phyloP scores from a whole-genome alignment of 441 rosid genomes.

The Manihot esculenta region DNA sequence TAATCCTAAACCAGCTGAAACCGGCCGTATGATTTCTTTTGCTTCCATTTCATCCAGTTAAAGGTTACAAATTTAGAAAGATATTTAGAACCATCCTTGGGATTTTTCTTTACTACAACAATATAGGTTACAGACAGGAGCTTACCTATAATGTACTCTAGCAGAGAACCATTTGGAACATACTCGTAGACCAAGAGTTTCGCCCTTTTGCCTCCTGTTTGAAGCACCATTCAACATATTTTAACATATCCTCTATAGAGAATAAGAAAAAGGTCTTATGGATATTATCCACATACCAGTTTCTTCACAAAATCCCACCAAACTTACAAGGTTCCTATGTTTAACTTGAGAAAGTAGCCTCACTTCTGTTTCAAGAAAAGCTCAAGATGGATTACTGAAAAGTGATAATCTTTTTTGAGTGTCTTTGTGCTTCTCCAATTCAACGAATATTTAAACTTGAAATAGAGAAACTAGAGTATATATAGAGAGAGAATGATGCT shows the following conservation, averaged over 20 bases:
- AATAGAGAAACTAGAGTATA: background rate
- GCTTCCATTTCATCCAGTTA: too few species aligned
- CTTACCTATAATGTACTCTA: conserved; percentile 55
- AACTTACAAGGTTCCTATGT: conserved; percentile 52
- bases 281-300: conserved; percentile 29
- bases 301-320: conserved; percentile 69
- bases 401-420: background rate
- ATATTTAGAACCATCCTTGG: too few species aligned
- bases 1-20: too few species aligned
- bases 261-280: background rate
- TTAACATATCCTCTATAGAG: conserved; percentile 3
- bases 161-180: conserved; percentile 57
- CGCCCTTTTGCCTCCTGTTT: conserved; percentile 43
- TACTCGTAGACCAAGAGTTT: conserved; percentile 54
- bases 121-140: background rate
- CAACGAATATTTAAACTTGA: too few species aligned
- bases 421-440: too few species aligned
- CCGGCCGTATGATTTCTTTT: too few species aligned
- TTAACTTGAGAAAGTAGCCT: conserved; percentile 48
- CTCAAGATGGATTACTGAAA: background rate
- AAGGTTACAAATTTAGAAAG: too few species aligned
- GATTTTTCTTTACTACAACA: too few species aligned
- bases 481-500: background rate
- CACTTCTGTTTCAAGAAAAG: conserved; percentile 51
- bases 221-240: conserved; percentile 4